Percentiles rank a stretch among this genome's conserved stretches.
Conservation (phyloP, 2,329 filamentous ascomycete species). For the Aspergillus hortae region DNA sequence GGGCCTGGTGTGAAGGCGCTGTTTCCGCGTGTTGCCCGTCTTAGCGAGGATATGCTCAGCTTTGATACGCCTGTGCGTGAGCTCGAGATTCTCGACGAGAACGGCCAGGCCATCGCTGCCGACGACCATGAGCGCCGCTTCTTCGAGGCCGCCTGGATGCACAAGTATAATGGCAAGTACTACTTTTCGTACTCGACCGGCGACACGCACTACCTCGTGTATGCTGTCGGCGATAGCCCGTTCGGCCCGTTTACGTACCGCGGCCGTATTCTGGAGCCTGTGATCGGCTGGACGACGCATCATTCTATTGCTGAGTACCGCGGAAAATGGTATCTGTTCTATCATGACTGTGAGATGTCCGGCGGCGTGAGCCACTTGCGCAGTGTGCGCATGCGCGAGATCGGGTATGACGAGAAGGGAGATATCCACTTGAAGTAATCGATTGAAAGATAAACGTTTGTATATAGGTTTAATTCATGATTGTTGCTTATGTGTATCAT, state of each 20-base stretch:
- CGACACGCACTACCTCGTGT: conserved; percentile 71
- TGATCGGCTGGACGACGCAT: conserved; percentile 77
- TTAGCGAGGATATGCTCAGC: conserved; percentile 63
- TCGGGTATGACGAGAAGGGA: conserved; percentile 66
- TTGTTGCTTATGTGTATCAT: background rate
- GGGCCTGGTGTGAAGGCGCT: conserved; percentile 58
- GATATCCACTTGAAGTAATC: conserved; percentile 47
- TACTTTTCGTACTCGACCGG: conserved; percentile 78
- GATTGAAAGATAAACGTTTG: background rate
- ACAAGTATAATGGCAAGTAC: conserved; percentile 66
- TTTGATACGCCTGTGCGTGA: conserved; percentile 58
- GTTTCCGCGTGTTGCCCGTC: conserved; percentile 62
- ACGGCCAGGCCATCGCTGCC: conserved; percentile 56
- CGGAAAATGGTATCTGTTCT: conserved; percentile 70
- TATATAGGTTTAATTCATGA: background rate
- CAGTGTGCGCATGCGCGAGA: conserved; percentile 71
- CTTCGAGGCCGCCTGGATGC: conserved; percentile 79
- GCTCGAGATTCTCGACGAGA: conserved; percentile 62
- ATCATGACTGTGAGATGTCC: conserved; percentile 70
- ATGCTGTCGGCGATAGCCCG: conserved; percentile 63
- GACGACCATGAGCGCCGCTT: conserved; percentile 72
- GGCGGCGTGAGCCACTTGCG: conserved; percentile 67
- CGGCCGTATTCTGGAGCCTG: conserved; percentile 69
- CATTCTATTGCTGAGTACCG: conserved; percentile 73
- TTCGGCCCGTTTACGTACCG: conserved; percentile 70